Percentiles rank a stretch among this genome's conserved stretches.
phyloP scores from a whole-genome alignment of 768 basidiomycete genomes.

The Porpolomopsis calyptriformis region DNA sequence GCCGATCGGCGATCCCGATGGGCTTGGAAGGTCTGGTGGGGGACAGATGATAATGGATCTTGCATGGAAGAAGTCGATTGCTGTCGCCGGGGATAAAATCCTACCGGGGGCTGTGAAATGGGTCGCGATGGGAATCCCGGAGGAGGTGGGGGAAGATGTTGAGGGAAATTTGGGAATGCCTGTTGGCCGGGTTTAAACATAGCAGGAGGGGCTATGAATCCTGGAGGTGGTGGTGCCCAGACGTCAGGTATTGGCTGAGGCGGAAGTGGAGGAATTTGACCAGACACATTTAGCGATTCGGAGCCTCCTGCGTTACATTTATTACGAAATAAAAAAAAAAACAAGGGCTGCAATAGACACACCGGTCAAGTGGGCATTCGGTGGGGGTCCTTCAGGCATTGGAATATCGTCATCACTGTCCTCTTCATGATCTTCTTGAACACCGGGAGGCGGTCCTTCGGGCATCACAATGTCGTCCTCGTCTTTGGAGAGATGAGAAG shows the following conservation, averaged over 20 bases:
- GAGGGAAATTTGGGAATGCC: slow-evolving; percentile 7
- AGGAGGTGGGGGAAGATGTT: slow-evolving; percentile 12
- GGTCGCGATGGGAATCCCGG: slow-evolving; percentile 16
- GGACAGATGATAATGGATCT: slow-evolving; percentile 66
- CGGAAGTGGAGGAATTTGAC: no score
- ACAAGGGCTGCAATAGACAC: no score
- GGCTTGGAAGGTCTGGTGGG: slow-evolving; percentile 71
- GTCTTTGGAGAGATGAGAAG: slow-evolving; percentile 8
- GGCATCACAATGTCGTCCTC: slow-evolving; percentile 63
- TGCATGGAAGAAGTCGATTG: slow-evolving; percentile 49
- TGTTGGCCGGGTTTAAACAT: background rate
- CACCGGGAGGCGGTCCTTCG: slow-evolving; percentile 49
- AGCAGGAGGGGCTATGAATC: slow-evolving; percentile 14
- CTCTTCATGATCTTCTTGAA: slow-evolving; percentile 38
- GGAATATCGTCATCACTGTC: slow-evolving; percentile 83
- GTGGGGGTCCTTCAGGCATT: slow-evolving; percentile 60
- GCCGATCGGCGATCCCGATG: slow-evolving; percentile 42
- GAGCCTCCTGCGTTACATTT: no score
- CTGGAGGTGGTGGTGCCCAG: slow-evolving; percentile 12
- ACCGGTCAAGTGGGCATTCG: no score
- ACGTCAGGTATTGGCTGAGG: slow-evolving; percentile 4
- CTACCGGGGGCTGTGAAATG: slow-evolving; percentile 44
- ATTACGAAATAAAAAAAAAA: no score
- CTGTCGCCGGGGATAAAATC: slow-evolving; percentile 49
- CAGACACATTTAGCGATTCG: no score